Evolutionary conservation across 1,284 basidiomycete genomes (phyloP).

Genomic region (Austroboletus rostrupii): DNA sequence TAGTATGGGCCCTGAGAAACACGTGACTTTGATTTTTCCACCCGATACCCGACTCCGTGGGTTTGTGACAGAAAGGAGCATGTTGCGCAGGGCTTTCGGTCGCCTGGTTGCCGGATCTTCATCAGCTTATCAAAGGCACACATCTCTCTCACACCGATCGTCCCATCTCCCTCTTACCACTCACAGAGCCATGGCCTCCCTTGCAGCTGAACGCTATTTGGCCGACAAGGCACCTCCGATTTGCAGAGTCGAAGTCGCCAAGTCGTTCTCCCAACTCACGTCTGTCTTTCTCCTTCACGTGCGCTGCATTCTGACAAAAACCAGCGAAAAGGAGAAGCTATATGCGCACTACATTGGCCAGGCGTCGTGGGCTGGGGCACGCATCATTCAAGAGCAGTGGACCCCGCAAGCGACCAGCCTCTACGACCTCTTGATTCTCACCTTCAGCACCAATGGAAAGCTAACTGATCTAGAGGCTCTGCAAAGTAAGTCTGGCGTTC

Average conservation of each 20-base stretch:
- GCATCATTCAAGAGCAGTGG: constrained; percentile 81
- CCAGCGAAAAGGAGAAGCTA: constrained; percentile 66
- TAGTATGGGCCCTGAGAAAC: too few relatives aligned
- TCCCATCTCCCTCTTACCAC: background rate
- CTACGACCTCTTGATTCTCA: constrained; percentile 66
- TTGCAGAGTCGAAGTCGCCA: constrained; percentile 61
- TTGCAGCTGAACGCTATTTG: constrained; percentile 56
- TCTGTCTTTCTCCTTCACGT: constrained; percentile 23
- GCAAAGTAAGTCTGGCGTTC: constrained; percentile 50
- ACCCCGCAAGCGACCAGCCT: constrained; percentile 57
- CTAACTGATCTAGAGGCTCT: constrained; percentile 56
- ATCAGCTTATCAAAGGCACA: constrained; percentile 13
- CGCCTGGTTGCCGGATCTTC: constrained; percentile 3
- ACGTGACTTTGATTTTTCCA: constrained; percentile 3
- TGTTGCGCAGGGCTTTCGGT: constrained; percentile 8
- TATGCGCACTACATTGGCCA: constrained; percentile 68
- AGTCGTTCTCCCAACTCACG: constrained; percentile 68
- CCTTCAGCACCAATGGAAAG: constrained; percentile 58
- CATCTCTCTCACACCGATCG: constrained; percentile 12
- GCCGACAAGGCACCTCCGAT: constrained; percentile 68
- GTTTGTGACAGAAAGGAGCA: background rate
- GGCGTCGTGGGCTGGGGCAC: constrained; percentile 78
- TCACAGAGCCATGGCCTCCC: constrained; percentile 33
- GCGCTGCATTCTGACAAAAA: background rate
- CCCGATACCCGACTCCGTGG: constrained; percentile 6